Evolutionary conservation across 805 yeast species (phyloP), one percentile per base, ranked within the genome.

Genomic region (Starmera amethionina): DNA sequence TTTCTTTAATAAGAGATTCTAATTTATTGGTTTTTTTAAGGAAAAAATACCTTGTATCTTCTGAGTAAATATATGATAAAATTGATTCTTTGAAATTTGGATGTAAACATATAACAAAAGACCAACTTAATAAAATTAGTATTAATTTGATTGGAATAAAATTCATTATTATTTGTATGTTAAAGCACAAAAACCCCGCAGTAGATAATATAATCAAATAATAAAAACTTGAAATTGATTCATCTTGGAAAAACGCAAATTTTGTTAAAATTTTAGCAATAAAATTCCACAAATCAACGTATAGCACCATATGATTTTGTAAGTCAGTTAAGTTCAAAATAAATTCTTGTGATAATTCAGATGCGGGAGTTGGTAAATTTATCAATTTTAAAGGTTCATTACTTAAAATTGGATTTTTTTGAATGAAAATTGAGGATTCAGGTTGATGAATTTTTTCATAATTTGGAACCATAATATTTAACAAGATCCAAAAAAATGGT

Each of bases 341-440:
- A 54, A 86, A 87, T 55, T 87, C 95, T 41, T 83, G 67, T 29
- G 89, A 79, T 38, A 83, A 67, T 56, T 86, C 87, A 5, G 89
- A 82, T 8, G 79, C 83, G 0, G 94, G 93, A 44, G 73, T 75
- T 3, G 87, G 84, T 3, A 70, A 52, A 30, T 63, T 70, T 22
- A 74, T 67, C 11, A 65, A 63, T 34, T 63, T 50, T 32, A 82
- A 49, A 5, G 77, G 76, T 1, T 76, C 79, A 27, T 67, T 63
- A 1, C 76, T 66, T 3, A 77, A 72, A 0, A 65, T 56, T 3
- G 73, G 74, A 46, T 70, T 70, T 8, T 40, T 39, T 5, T 55
- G 58, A 4, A 64, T 48, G 30, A 46, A 45, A 40, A 44, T 52
- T 27, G 35, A 54, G 38, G 40, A 63, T 41, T 80, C 86, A 0